Conservation (phyloP, 139 green algal species). For the Picocystis salinarum region DNA sequence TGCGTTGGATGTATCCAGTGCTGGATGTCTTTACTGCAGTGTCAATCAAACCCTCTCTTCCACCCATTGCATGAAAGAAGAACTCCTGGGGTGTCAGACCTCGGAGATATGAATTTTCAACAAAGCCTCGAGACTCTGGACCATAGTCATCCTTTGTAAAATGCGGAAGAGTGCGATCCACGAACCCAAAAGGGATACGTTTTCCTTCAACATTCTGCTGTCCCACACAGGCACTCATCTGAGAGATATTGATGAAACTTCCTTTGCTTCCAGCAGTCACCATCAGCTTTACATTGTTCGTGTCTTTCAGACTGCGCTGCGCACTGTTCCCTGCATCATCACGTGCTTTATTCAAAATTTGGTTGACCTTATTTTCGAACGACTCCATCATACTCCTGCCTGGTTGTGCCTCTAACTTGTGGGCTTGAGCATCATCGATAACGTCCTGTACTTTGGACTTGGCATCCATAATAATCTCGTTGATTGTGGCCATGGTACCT, state of each 20-base stretch:
- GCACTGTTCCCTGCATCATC: constrained; percentile 82
- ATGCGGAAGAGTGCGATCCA: constrained; percentile 74
- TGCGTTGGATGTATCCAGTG: constrained; percentile 71
- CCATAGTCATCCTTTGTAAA: constrained; percentile 94
- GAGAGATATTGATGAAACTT: constrained; percentile 98
- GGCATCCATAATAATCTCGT: constrained; percentile 48
- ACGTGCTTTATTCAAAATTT: constrained; percentile 81
- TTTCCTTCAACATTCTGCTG: constrained; percentile 99
- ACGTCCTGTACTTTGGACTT: constrained; percentile 34
- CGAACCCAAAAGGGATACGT: constrained; percentile 94
- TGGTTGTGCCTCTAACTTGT: constrained; percentile 75
- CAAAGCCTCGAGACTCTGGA: constrained; percentile 87
- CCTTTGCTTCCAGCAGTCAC: constrained; percentile 88
- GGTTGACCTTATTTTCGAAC: constrained; percentile 80
- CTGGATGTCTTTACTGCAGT: constrained; percentile 93
- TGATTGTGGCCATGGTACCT: constrained; percentile 78
- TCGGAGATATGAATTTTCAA: constrained; percentile 92
- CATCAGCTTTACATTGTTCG: constrained; percentile 98
- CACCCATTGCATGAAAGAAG: constrained; percentile 99
- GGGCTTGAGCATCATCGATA: constrained; percentile 52
- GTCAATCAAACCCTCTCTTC: constrained; percentile 96
- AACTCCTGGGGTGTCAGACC: constrained; percentile 94
- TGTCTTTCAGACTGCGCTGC: constrained; percentile 58
- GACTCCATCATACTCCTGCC: constrained; percentile 72
- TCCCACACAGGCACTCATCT: constrained; percentile 99